A percentile compares a stretch with the other conserved stretches of the same genome.
Conservation (phyloP, 805 yeast genomes). For the Danielozyma ontarioensis region DNA sequence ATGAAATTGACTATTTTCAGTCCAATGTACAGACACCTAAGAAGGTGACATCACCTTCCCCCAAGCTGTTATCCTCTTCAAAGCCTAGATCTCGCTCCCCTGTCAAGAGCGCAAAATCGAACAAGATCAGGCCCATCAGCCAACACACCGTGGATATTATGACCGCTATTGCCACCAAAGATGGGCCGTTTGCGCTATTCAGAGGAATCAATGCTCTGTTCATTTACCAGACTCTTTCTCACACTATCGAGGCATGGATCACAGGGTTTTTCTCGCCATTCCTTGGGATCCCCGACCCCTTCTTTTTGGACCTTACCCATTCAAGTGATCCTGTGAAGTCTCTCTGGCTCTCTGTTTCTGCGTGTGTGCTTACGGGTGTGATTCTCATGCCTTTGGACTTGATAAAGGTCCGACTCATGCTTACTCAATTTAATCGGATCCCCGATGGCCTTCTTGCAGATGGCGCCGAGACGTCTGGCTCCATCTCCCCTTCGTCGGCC, state of each 20-base stretch:
- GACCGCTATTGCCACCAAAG: slow-evolving; percentile 60
- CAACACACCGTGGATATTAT: slow-evolving; percentile 62
- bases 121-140: slow-evolving; percentile 50
- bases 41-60: too few relatives aligned
- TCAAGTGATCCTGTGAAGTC: slow-evolving; percentile 71
- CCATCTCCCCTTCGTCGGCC: neutral
- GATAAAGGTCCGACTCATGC: slow-evolving; percentile 70
- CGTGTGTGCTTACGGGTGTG: slow-evolving; percentile 68
- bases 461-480: slow-evolving; percentile 1
- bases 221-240: slow-evolving; percentile 65
- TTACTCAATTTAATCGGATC: slow-evolving; percentile 50
- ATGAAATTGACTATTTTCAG: slow-evolving; percentile 35
- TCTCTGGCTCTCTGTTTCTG: slow-evolving; percentile 61
- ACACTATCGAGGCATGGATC: slow-evolving; percentile 85
- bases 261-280: slow-evolving; percentile 83
- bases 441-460: neutral
- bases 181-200: slow-evolving; percentile 66
- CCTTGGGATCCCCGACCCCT: slow-evolving; percentile 81
- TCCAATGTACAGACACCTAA: slow-evolving; percentile 1
- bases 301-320: slow-evolving; percentile 74
- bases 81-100: neutral
- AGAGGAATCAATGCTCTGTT: slow-evolving; percentile 78
- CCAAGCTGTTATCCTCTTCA: neutral
- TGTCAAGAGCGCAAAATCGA: slow-evolving; percentile 3
- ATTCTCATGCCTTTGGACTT: slow-evolving; percentile 76